Base-by-base conservation (phyloP, 805 yeast species). In the Yamadazyma sp. region DNA sequence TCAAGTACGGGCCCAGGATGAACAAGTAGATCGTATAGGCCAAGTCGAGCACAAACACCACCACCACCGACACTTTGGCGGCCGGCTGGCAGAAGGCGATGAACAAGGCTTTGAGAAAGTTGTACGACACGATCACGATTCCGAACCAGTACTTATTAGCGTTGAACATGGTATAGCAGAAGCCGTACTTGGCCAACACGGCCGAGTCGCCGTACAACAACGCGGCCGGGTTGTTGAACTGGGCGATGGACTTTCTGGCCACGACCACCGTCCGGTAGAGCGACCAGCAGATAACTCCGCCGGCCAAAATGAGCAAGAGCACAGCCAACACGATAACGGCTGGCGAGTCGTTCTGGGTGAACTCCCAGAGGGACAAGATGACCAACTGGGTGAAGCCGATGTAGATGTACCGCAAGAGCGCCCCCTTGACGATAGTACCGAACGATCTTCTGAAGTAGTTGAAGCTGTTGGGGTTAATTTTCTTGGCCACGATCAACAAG, bases 71-170 rank as follows among this genome's bases (percentile, higher is more conserved):
- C 3, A 88, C 77, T 63, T 82, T 82, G 36, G 96, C 96, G 0
- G 88, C 78, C 6, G 69, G 67, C 64, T 89, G 96, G 32, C 88
- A 80, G 41, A 89, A 77, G 0, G 83, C 83, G 53, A 90, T 79
- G 54, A 90, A 84, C 11, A 83, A 54, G 11, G 82, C 78, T 62
- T 85, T 88, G 41, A 83, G 52, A 26, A 84, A 72, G 37, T 73
- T 70, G 60, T 86, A 84, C 3, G 58, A 57, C 27, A 88, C 52
- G 34, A 82, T 58, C 2, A 84, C 81, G 12, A 72, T 64, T 42
- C 91, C 86, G 74, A 90, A 90, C 86, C 89, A 90, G 64, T 85
- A 89, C 53, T 73, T 79, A 17, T 70, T 69, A 14, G 96, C 95
- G 46, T 77, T 76, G 61, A 83, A 89, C 89, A 87, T 88, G 11